These are phyloP conservation scores for Aspergillus indologenus DNA, from an alignment of 495 filamentous ascomycete genomes.

Conservation along the genomic window DNA sequence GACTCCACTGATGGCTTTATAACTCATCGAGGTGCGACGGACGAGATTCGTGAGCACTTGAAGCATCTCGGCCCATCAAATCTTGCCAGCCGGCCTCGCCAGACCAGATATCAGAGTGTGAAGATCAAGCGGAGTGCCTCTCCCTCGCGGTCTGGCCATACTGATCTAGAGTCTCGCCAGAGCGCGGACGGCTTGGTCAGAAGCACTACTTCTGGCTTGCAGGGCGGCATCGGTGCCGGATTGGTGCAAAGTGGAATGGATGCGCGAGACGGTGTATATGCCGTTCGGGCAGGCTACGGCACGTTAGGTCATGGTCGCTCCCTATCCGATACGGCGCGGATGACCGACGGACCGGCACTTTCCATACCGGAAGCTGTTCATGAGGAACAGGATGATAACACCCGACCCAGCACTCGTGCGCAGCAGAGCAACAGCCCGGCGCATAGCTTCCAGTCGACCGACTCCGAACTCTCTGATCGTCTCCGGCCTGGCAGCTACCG, in stretches of 20 bases:
- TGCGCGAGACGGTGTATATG: slow-evolving; percentile 68
- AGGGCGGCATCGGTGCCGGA: slow-evolving; percentile 52
- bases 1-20: slow-evolving; percentile 31
- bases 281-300: slow-evolving; percentile 64
- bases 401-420: not conserved
- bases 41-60: slow-evolving; percentile 76
- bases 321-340: slow-evolving; percentile 27
- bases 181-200: slow-evolving; percentile 18
- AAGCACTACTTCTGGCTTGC: slow-evolving; percentile 27
- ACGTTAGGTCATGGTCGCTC: slow-evolving; percentile 33
- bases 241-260: slow-evolving; percentile 48
- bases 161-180: slow-evolving; percentile 35
- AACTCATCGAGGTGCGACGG: slow-evolving; percentile 38
- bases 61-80: slow-evolving; percentile 93
- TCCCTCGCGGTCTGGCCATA: slow-evolving; percentile 38
- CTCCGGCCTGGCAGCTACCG: slow-evolving; percentile 27
- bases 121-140: slow-evolving; percentile 74
- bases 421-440: slow-evolving; percentile 22
- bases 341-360: slow-evolving; percentile 28
- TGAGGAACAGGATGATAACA: slow-evolving; percentile 37
- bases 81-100: slow-evolving; percentile 74
- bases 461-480: slow-evolving; percentile 23
- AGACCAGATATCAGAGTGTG: slow-evolving; percentile 80
- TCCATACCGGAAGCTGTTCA: slow-evolving; percentile 37
- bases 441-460: slow-evolving; percentile 42